Base-by-base conservation (phyloP, 2,329 filamentous ascomycete genomes). In the Amauroascus verrucosus region DNA sequence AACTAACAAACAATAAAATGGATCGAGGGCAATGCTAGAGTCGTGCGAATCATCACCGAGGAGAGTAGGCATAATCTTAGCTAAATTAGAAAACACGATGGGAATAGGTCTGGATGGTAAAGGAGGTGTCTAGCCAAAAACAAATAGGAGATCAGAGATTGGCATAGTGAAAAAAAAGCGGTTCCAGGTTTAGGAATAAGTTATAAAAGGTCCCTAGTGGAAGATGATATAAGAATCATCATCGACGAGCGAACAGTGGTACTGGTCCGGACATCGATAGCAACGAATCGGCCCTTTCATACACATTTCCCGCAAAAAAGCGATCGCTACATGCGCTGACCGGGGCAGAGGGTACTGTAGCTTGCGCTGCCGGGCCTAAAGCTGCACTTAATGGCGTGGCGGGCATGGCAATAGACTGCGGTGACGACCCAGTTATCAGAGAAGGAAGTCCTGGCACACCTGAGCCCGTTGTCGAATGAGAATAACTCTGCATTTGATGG, bases 361-460 rank as follows among this genome's bases (percentile, higher is more conserved):
- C 89, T 69, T 95, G 89, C 52, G 89, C 87, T 18, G 90, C 90
- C 5, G 90, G 88, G 0, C 90, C 91, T 4, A 96, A 76, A 1
- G 90, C 90, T 14, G 89, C 90, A 61, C 87, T 93, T 57, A 95
- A 79, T 6, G 91, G 90, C 1, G 90, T 96, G 63, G 93, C 88
- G 7, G 90, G 89, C 35, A 89, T 71, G 9, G 79, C 75, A 8
- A 78, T 72, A 20, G 76, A 74, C 45, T 77, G 77, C 11, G 74
- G 77, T 48, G 65, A 70, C 20, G 59, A 68, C 57, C 57, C 62
- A 33, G 55, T 64, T 38, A 49, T 60, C 46, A 50, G 45, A 45
- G 48, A 44, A 28, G 54, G 51, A n/a, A 51, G 57, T 18, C 54
- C 58, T 24, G 69, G 41, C 6, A 18, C 40, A 14, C 18, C 30